A percentile compares a stretch with the other conserved stretches of the same genome.
Conservation (phyloP, 2,329 filamentous ascomycete genomes). For the Macrophomina tecta region DNA sequence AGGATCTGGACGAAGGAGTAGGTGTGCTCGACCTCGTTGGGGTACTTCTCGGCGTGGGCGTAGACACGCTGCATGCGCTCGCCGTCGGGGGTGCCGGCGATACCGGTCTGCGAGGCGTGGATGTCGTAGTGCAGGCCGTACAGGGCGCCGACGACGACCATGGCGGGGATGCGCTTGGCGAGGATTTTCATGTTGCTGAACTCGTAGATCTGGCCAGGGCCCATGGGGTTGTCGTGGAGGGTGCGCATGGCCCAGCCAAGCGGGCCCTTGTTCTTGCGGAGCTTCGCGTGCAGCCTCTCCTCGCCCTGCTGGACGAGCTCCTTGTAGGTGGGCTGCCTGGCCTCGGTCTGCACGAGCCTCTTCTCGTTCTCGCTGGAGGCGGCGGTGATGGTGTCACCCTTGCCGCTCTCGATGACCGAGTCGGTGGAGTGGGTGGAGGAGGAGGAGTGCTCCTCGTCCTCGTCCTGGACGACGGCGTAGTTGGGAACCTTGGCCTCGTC, state of each 20-base stretch:
- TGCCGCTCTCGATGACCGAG: constrained; percentile 33
- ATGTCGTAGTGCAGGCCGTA: constrained; percentile 86
- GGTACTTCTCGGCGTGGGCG: constrained; percentile 47
- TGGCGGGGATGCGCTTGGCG: constrained; percentile 71
- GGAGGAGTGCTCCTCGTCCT: constrained; percentile 52
- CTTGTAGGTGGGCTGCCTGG: constrained; percentile 64
- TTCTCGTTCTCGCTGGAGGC: constrained; percentile 39
- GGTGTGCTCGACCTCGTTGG: constrained; percentile 46
- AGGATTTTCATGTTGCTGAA: constrained; percentile 69
- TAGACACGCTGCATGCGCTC: constrained; percentile 76
- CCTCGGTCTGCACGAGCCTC: constrained; percentile 54
- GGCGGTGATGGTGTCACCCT: constrained; percentile 21
- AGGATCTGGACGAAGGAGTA: constrained; percentile 60
- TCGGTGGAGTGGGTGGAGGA: constrained; percentile 42
- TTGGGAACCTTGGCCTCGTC: constrained; percentile 69
- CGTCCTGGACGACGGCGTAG: constrained; percentile 77
- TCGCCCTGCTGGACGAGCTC: constrained; percentile 64
- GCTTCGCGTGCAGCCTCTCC: constrained; percentile 65
- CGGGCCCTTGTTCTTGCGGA: constrained; percentile 67
- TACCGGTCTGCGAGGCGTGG: constrained; percentile 74
- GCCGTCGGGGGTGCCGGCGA: constrained; percentile 74
- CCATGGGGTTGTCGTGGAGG: constrained; percentile 75
- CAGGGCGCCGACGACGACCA: constrained; percentile 65
- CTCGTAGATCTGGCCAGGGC: constrained; percentile 76
- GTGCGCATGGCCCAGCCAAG: constrained; percentile 85